These are phyloP conservation scores for Clarireedia hainanense DNA, from an alignment of 2,329 filamentous ascomycete species.

Conservation along the genomic window DNA sequence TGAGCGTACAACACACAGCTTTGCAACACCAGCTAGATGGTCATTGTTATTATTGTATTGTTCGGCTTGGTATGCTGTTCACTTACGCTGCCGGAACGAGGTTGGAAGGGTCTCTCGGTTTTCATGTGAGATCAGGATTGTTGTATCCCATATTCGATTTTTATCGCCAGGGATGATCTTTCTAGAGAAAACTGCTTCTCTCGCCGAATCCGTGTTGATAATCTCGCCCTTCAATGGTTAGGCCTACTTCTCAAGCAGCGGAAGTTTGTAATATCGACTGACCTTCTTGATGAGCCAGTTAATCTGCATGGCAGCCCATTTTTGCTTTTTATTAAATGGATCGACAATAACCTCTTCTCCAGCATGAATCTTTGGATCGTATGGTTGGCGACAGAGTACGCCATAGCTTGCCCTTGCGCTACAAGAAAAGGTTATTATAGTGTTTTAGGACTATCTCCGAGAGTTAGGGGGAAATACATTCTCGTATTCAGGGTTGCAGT, in stretches of 20 bases:
- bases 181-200: conserved; percentile 25
- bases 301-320: conserved; percentile 36
- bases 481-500: conserved; percentile 37
- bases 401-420: conserved; percentile 37
- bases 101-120: conserved; percentile 32
- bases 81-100: conserved; percentile 33
- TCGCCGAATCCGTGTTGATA: conserved; percentile 30
- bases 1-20: conserved; percentile 35
- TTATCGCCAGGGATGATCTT: conserved; percentile 30
- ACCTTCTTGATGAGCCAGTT: conserved; percentile 37
- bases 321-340: conserved; percentile 26
- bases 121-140: conserved; percentile 35
- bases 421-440: neutral
- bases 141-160: conserved; percentile 32
- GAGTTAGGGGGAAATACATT: conserved; percentile 15
- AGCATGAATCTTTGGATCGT: conserved; percentile 31
- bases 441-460: neutral
- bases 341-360: conserved; percentile 32
- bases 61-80: neutral
- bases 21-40: conserved; percentile 30
- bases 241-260: neutral
- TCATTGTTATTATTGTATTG: neutral
- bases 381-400: conserved; percentile 32
- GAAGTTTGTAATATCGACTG: neutral
- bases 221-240: conserved; percentile 31